A percentile compares a stretch with the other conserved stretches of the same genome.
Conservation (phyloP, 176 grass and related monocot genomes). For the Ananas comosus region DNA sequence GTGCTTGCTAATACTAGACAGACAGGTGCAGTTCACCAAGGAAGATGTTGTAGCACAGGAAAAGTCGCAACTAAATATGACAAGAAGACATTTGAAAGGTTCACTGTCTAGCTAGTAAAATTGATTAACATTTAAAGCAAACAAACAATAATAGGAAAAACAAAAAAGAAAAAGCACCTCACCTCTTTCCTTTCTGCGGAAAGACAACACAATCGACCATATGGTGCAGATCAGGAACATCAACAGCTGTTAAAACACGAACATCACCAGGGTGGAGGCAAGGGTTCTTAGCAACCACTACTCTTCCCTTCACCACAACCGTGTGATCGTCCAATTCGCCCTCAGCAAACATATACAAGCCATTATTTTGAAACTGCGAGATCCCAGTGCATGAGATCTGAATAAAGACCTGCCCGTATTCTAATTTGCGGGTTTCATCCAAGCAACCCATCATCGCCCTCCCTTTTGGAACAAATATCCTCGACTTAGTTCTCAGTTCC, state of each 20-base stretch:
- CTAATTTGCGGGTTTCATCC: constrained; percentile 63
- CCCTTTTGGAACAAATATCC: constrained; percentile 68
- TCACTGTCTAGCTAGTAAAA: background rate
- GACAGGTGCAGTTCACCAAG: too few species aligned
- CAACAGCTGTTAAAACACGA: constrained; percentile 56
- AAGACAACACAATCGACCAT: constrained; percentile 93
- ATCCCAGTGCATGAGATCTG: constrained; percentile 32
- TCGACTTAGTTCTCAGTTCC: constrained; percentile 66
- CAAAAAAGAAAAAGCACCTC: constrained; percentile 14
- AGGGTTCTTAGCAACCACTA: constrained; percentile 83
- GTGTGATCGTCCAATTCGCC: constrained; percentile 8
- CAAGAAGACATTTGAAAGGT: too few species aligned
- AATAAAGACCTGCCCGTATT: constrained; percentile 72
- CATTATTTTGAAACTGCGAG: background rate
- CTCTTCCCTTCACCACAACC: constrained; percentile 29
- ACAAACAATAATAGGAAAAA: constrained; percentile 1
- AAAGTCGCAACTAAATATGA: too few species aligned
- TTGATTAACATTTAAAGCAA: background rate
- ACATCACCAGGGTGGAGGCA: constrained; percentile 86
- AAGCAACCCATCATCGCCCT: constrained; percentile 85
- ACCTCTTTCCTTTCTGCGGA: constrained; percentile 78
- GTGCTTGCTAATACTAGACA: too few species aligned
- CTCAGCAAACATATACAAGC: background rate
- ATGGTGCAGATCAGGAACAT: constrained; percentile 57
- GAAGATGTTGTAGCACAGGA: too few species aligned